A percentile compares a stretch with the other conserved stretches of the same genome.
Conservation (phyloP, 2,329 filamentous ascomycete genomes). For the Pyricularia pennisetigena region DNA sequence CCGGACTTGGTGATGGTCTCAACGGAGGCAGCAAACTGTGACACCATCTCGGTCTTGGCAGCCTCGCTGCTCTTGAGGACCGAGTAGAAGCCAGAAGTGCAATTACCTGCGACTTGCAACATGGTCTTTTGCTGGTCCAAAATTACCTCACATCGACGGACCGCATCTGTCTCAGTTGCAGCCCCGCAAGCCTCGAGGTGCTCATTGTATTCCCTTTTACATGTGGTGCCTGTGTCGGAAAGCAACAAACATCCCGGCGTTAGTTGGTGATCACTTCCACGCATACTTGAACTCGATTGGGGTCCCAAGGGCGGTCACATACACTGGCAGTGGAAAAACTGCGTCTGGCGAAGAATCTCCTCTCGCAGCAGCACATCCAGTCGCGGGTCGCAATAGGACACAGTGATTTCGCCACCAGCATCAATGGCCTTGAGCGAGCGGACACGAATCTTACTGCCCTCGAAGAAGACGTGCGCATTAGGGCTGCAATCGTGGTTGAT, state of each 20-base stretch:
- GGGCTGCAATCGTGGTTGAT: conserved; percentile 27
- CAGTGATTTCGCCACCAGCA: conserved; percentile 23
- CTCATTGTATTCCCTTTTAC: conserved; percentile 10
- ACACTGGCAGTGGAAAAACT: conserved; percentile 20
- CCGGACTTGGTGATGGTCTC: neutral
- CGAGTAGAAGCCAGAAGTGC: neutral
- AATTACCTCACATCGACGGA: conserved; percentile 7
- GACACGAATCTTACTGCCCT: conserved; percentile 19
- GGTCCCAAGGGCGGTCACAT: conserved; percentile 2
- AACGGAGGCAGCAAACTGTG: neutral
- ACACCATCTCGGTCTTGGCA: neutral
- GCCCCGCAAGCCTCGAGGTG: conserved; percentile 9
- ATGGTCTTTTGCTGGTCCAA: conserved; percentile 5
- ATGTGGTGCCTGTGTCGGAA: conserved; percentile 14
- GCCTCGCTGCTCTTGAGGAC: neutral
- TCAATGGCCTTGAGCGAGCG: conserved; percentile 19
- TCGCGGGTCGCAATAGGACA: conserved; percentile 19
- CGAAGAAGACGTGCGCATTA: conserved; percentile 22
- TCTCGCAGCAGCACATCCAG: conserved; percentile 14
- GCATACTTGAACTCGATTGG: neutral
- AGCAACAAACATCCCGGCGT: neutral
- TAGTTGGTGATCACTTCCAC: neutral
- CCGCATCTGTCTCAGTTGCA: neutral
- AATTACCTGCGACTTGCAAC: neutral
- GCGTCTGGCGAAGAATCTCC: conserved; percentile 11